A percentile compares a stretch with the other conserved stretches of the same genome.
These are phyloP conservation scores for Hyaloperonospora brassicae DNA, from an alignment of 352 stramenopile genomes.

Conservation along the genomic window DNA sequence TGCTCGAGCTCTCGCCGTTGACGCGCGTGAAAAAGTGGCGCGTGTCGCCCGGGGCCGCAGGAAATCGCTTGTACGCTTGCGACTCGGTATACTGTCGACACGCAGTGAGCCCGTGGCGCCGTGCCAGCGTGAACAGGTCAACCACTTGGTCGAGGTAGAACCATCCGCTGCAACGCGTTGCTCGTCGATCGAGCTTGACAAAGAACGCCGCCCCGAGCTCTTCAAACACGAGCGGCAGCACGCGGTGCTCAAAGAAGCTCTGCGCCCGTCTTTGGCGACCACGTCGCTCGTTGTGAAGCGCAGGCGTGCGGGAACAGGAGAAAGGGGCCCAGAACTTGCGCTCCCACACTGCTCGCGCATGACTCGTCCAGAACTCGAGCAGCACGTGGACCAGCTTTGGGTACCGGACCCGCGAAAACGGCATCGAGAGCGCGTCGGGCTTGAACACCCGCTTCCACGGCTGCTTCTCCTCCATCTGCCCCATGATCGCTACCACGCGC, in stretches of 20 bases:
- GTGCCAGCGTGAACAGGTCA: conserved; percentile 17
- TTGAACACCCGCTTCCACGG: conserved; percentile 25
- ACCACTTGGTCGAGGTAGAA: conserved; percentile 16
- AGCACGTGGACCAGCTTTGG: conserved; percentile 9
- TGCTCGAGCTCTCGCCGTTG: conserved; percentile 24
- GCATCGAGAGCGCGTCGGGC: conserved; percentile 8
- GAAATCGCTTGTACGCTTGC: conserved; percentile 19
- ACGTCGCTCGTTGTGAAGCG: conserved; percentile 6
- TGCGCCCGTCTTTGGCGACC: conserved; percentile 21
- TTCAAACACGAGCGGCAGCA: conserved; percentile 16
- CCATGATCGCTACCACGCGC: conserved; percentile 9
- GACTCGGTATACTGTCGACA: conserved; percentile 25
- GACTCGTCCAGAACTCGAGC: conserved; percentile 14
- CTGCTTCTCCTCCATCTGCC: conserved; percentile 20
- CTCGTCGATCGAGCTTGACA: conserved; percentile 15
- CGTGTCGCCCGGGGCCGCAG: conserved; percentile 1
- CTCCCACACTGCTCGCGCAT: conserved; percentile 31
- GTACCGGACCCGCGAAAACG: conserved; percentile 14
- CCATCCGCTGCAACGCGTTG: conserved; percentile 19
- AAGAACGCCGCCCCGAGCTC: conserved; percentile 26
- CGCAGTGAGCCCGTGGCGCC: conserved; percentile 6
- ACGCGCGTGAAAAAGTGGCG: not conserved
- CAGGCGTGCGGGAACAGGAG: not conserved
- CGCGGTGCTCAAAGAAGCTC: conserved; percentile 15
- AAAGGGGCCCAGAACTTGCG: conserved; percentile 26